Percentiles rank a stretch among this genome's conserved stretches.
Conservation (phyloP, 2,329 filamentous ascomycete genomes). For the Samsoniella hepiali region DNA sequence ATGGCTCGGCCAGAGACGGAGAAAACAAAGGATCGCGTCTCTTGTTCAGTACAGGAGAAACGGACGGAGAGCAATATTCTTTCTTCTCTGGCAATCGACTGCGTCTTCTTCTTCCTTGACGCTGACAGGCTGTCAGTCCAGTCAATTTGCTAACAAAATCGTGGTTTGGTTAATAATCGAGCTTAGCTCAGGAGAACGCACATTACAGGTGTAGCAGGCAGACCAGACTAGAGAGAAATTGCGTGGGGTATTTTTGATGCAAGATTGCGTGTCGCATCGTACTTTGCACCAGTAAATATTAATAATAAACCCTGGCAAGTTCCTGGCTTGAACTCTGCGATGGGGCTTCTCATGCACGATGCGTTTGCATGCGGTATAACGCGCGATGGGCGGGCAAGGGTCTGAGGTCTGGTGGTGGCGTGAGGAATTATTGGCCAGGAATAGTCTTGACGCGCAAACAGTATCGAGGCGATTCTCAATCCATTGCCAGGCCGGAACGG, state of each 20-base stretch:
- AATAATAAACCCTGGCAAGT: not conserved
- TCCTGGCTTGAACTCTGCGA: conserved; percentile 1
- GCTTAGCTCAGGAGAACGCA: conserved; percentile 8
- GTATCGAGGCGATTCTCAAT: not conserved
- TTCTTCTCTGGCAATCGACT: not conserved
- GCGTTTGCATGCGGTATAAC: not conserved
- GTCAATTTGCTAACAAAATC: not conserved
- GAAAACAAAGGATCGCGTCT: not conserved
- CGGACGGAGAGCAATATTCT: not conserved
- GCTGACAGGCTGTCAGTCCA: not conserved
- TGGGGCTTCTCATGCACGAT: conserved; percentile 9
- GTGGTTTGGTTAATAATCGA: not conserved
- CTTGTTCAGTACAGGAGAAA: not conserved
- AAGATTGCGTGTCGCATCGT: not conserved
- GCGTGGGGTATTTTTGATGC: conserved; percentile 16
- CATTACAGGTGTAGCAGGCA: not conserved
- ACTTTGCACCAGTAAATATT: not conserved
- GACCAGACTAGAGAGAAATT: conserved; percentile 5
- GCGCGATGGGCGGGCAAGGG: conserved; percentile 2
- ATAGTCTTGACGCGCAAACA: not conserved
- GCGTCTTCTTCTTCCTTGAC: not conserved
- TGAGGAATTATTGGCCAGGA: not conserved
- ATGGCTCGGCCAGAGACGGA: not conserved
- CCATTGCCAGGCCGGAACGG: not conserved
- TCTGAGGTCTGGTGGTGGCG: not conserved